phyloP scores from a whole-genome alignment of 257 asterid species.

The Solanum sejunctum region DNA sequence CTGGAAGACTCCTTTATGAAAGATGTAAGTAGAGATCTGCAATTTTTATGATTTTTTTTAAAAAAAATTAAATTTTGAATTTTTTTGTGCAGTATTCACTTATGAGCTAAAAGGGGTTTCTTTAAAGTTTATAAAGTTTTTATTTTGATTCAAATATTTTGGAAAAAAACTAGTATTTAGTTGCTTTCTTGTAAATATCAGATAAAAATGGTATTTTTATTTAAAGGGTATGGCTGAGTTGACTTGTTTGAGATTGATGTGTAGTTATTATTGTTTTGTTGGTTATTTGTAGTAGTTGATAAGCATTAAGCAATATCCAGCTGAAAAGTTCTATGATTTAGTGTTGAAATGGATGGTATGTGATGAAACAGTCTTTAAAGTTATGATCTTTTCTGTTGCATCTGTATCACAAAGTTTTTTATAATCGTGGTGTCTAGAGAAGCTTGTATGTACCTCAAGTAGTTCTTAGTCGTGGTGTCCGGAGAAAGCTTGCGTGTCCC shows the following conservation, averaged over 20 bases:
- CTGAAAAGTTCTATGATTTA: not conserved
- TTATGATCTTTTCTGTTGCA: not conserved
- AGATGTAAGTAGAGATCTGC: constrained; percentile 33
- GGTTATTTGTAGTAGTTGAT: not conserved
- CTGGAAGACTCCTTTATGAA: constrained; percentile 72
- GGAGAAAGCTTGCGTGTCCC: too few species aligned
- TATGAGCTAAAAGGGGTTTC: not conserved
- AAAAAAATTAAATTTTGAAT: not conserved
- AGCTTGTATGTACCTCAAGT: not conserved
- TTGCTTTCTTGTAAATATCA: not conserved
- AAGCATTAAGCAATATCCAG: not conserved
- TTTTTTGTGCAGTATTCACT: not conserved
- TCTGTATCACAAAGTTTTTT: not conserved
- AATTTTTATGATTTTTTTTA: not conserved
- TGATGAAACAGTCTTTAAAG: not conserved
- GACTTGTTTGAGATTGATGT: not conserved
- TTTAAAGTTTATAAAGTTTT: not conserved
- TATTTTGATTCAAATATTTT: not conserved
- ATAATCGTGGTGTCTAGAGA: not conserved
- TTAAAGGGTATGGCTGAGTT: not conserved
- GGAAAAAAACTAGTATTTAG: not conserved
- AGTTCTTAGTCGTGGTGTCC: not conserved
- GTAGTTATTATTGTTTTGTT: not conserved
- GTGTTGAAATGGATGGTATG: not conserved
- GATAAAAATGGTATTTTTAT: not conserved